A percentile compares a stretch with the other conserved stretches of the same genome.
Evolutionary conservation across 805 yeast genomes (phyloP).

Genomic region (Hanseniaspora clermontiae): DNA sequence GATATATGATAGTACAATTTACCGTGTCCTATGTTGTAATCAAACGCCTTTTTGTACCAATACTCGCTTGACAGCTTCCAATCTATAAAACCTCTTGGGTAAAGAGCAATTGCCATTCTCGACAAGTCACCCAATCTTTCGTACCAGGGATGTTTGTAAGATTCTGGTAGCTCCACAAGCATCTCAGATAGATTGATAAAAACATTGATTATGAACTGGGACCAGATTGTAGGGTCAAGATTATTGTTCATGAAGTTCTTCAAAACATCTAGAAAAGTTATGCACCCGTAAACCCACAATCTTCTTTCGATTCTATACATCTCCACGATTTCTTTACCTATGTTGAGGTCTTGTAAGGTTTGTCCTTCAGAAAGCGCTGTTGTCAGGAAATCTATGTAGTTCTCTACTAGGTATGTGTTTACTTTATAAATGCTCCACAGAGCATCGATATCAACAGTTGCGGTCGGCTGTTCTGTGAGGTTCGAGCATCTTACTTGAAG

Average conservation of each 20-base stretch:
- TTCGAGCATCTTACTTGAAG: slow-evolving; percentile 59
- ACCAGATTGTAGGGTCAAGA: slow-evolving; percentile 65
- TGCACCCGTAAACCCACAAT: slow-evolving; percentile 78
- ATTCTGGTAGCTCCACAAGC: slow-evolving; percentile 28
- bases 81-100: slow-evolving; percentile 66
- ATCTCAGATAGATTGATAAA: slow-evolving; percentile 40
- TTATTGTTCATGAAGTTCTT: slow-evolving; percentile 62
- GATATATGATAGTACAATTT: slow-evolving; percentile 79
- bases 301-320: slow-evolving; percentile 67
- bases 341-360: slow-evolving; percentile 31
- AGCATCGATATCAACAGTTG: slow-evolving; percentile 40
- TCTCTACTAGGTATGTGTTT: slow-evolving; percentile 51
- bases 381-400: slow-evolving; percentile 58
- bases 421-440: slow-evolving; percentile 62
- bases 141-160: slow-evolving; percentile 43
- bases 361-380: slow-evolving; percentile 63
- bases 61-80: slow-evolving; percentile 75
- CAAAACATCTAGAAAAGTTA: slow-evolving; percentile 63
- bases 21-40: slow-evolving; percentile 69
- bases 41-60: slow-evolving; percentile 69
- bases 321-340: slow-evolving; percentile 62
- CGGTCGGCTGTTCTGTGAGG: slow-evolving; percentile 36
- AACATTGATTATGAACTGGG: slow-evolving; percentile 61
- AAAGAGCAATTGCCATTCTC: slow-evolving; percentile 76
- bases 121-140: slow-evolving; percentile 79